Conservation (phyloP, 129 eudicot species). For the Chrysanthemum seticuspe region DNA sequence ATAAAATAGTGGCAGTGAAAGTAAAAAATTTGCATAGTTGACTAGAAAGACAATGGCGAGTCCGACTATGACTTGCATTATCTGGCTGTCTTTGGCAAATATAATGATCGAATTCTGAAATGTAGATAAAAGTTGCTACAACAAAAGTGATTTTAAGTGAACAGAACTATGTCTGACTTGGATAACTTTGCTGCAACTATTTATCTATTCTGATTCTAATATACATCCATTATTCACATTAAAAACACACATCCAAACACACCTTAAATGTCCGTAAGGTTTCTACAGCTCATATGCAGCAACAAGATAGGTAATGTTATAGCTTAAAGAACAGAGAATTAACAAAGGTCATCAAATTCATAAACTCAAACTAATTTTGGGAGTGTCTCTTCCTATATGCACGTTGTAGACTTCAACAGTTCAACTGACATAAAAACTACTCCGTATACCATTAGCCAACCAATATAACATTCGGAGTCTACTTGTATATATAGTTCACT, state of each 20-base stretch:
- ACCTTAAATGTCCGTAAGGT: background rate
- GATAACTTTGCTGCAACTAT: too few relatives aligned
- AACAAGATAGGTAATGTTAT: background rate
- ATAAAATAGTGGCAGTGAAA: background rate
- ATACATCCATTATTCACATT: background rate
- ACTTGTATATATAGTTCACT: background rate
- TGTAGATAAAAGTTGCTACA: slow-evolving; percentile 1
- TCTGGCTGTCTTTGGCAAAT: too few relatives aligned
- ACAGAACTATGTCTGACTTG: background rate
- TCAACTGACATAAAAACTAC: background rate
- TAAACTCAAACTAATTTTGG: background rate
- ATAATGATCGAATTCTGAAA: background rate
- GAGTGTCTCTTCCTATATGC: background rate
- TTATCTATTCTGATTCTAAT: too few relatives aligned
- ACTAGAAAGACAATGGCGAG: slow-evolving; percentile 9
- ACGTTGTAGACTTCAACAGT: slow-evolving; percentile 1
- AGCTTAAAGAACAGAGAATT: background rate
- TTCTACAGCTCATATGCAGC: slow-evolving; percentile 6
- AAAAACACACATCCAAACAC: background rate
- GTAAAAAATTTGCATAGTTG: background rate
- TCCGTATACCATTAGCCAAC: slow-evolving; percentile 4
- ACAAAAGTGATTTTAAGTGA: background rate
- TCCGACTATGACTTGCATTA: too few relatives aligned
- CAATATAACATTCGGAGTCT: background rate
- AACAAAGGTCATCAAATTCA: background rate